These are phyloP conservation scores for Coprinopsis marcescibilis DNA, from an alignment of 768 basidiomycete species.

Conservation along the genomic window DNA sequence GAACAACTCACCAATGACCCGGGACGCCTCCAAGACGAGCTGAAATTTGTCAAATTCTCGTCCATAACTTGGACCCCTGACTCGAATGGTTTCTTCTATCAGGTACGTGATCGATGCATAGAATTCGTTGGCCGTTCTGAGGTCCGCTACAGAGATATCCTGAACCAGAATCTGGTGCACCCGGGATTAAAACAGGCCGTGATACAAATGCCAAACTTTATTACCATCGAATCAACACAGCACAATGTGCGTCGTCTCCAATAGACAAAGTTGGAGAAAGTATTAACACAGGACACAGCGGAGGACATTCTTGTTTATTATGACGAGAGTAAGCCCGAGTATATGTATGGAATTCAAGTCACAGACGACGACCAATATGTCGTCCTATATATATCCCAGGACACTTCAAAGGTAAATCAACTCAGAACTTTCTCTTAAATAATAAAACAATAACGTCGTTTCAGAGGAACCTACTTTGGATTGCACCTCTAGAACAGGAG, in stretches of 20 bases:
- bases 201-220: slow-evolving; percentile 70
- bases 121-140: no score
- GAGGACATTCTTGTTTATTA: slow-evolving; percentile 64
- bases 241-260: slow-evolving; percentile 48
- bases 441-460: background rate
- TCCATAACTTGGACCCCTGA: slow-evolving; percentile 69
- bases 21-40: slow-evolving; percentile 56
- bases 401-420: slow-evolving; percentile 55
- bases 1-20: slow-evolving; percentile 40
- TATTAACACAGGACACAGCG: no score
- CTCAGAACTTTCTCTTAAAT: slow-evolving; percentile 4
- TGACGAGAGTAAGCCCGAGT: slow-evolving; percentile 58
- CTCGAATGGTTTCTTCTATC: slow-evolving; percentile 82
- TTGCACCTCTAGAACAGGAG: slow-evolving; percentile 56
- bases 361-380: slow-evolving; percentile 67
- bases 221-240: slow-evolving; percentile 69
- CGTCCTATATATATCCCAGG: slow-evolving; percentile 46
- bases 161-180: slow-evolving; percentile 47
- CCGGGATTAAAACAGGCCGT: slow-evolving; percentile 48
- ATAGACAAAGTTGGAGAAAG: no score
- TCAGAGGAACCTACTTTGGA: slow-evolving; percentile 74
- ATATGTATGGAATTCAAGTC: slow-evolving; percentile 53
- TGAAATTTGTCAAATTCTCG: slow-evolving; percentile 76
- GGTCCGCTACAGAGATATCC: slow-evolving; percentile 47
- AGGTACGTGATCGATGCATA: slow-evolving; percentile 27